A percentile compares a stretch with the other conserved stretches of the same genome.
Conservation (phyloP, 129 eudicot species). For the Solidago caesia region DNA sequence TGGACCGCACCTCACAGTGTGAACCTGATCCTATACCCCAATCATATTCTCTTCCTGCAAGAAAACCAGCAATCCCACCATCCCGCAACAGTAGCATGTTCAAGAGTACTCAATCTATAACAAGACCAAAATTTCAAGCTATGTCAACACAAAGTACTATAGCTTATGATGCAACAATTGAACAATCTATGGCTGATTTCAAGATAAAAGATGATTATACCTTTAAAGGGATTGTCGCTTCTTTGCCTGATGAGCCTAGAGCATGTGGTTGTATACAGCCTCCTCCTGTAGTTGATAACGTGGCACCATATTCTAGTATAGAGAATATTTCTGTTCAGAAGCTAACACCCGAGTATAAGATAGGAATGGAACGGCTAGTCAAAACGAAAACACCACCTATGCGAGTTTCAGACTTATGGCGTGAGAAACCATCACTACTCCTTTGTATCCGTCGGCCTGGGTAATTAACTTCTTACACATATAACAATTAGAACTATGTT, state of each 20-base stretch:
- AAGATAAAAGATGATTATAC: slow-evolving; percentile 71
- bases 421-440: slow-evolving; percentile 60
- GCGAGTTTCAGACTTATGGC: slow-evolving; percentile 72
- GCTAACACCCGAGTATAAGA: slow-evolving; percentile 75
- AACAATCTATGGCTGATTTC: slow-evolving; percentile 68
- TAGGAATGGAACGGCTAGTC: slow-evolving; percentile 64
- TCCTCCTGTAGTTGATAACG: slow-evolving; percentile 59
- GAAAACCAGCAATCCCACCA: slow-evolving; percentile 35
- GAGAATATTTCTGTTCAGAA: slow-evolving; percentile 69
- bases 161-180: slow-evolving; percentile 48
- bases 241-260: slow-evolving; percentile 68
- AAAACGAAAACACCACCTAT: slow-evolving; percentile 60
- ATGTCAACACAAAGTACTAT: slow-evolving; percentile 38
- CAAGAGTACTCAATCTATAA: slow-evolving; percentile 29
- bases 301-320: slow-evolving; percentile 66
- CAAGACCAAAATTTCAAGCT: slow-evolving; percentile 48
- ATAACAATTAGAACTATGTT: slow-evolving; percentile 10
- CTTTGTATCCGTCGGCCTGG: slow-evolving; percentile 83
- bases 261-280: slow-evolving; percentile 78
- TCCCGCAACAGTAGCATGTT: slow-evolving; percentile 48
- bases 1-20: slow-evolving; percentile 47
- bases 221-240: slow-evolving; percentile 74
- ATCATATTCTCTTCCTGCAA: slow-evolving; percentile 43
- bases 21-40: slow-evolving; percentile 53
- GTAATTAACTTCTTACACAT: slow-evolving; percentile 32